phyloP scores from a whole-genome alignment of 108 stramenopile genomes.

The Parietichytrium sp. region DNA sequence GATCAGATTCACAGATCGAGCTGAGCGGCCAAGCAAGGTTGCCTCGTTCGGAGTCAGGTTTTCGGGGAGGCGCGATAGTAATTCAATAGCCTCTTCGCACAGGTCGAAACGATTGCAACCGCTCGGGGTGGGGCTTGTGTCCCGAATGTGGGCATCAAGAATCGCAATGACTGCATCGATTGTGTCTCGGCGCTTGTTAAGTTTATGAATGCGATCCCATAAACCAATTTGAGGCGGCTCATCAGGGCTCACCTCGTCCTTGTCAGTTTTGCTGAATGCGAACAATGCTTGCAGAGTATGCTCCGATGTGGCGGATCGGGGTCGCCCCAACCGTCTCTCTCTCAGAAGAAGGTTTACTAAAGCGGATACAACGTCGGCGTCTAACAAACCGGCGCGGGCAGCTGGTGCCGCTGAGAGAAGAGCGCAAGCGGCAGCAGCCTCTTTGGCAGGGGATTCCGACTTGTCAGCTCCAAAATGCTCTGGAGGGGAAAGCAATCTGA shows the following conservation, averaged over 20 bases:
- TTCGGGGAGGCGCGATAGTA: neutral
- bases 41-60: neutral
- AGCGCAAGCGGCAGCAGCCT: conserved; percentile 22
- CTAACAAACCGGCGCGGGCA: neutral
- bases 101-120: conserved; percentile 21
- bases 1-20: conserved; percentile 15
- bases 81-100: neutral
- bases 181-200: conserved; percentile 17
- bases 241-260: neutral
- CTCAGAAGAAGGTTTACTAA: neutral
- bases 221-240: neutral
- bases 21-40: conserved; percentile 3
- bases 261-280: neutral
- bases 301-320: conserved; percentile 33
- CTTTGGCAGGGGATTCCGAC: conserved; percentile 30
- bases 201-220: conserved; percentile 1
- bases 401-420: neutral
- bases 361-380: neutral
- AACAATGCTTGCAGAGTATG: neutral
- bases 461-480: conserved; percentile 28
- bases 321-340: conserved; percentile 13
- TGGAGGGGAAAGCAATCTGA: neutral
- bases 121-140: conserved; percentile 30
- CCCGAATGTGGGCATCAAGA: conserved; percentile 36
- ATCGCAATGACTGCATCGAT: conserved; percentile 6